A percentile compares a stretch with the other conserved stretches of the same genome.
These are phyloP conservation scores for Stemphylium lycopersici DNA, from an alignment of 2,329 filamentous ascomycete genomes.

Conservation along the genomic window DNA sequence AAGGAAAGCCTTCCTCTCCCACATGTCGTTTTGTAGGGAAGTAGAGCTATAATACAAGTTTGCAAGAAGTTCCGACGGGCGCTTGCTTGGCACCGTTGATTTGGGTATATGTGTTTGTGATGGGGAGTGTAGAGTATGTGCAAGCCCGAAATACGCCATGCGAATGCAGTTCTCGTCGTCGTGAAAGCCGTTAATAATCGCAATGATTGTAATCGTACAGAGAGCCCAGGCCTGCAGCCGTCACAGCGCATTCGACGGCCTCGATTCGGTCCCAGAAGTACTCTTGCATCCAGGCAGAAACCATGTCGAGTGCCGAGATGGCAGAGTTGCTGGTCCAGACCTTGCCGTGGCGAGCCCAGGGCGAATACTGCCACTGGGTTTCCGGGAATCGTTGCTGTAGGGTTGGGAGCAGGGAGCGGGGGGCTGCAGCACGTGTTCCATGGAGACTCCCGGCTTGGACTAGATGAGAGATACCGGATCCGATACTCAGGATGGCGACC, in stretches of 20 bases:
- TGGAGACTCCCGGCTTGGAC: constrained; percentile 37
- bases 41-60: too few relatives aligned
- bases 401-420: constrained; percentile 29
- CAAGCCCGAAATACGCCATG: not conserved
- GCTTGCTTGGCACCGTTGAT: too few relatives aligned
- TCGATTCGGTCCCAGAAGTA: constrained; percentile 47
- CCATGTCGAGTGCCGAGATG: constrained; percentile 42
- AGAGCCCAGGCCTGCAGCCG: constrained; percentile 35
- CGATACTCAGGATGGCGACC: constrained; percentile 40
- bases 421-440: constrained; percentile 36
- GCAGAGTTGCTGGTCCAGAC: constrained; percentile 45
- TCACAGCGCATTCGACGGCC: constrained; percentile 38
- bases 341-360: constrained; percentile 39
- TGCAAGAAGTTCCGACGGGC: too few relatives aligned
- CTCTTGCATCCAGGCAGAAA: constrained; percentile 43
- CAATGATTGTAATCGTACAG: constrained; percentile 33
- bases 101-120: not conserved
- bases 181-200: constrained; percentile 20
- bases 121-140: not conserved
- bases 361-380: constrained; percentile 35
- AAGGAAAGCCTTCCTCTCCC: too few relatives aligned
- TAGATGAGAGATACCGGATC: constrained; percentile 40
- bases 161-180: too few relatives aligned
- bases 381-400: constrained; percentile 39
- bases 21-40: too few relatives aligned